phyloP scores from a whole-genome alignment of 495 filamentous ascomycete genomes.

The Neurospora cerealis region DNA sequence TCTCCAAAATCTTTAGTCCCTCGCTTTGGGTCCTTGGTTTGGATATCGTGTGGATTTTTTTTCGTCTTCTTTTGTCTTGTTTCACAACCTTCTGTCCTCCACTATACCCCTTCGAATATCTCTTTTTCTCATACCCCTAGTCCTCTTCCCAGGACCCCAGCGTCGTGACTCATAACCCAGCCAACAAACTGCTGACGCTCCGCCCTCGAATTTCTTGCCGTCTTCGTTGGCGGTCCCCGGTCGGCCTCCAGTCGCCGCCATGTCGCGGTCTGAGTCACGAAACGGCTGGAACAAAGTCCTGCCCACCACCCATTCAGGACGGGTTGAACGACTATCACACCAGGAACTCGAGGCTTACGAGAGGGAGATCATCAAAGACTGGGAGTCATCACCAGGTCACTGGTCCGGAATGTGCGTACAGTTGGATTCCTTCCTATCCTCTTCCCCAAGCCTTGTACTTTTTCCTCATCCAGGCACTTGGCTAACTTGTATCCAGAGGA shows the following conservation, averaged over 20 bases:
- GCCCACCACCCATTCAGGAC: conserved; percentile 18
- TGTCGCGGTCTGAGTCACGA: conserved; percentile 15
- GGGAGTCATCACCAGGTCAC: conserved; percentile 18
- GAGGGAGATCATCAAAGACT: conserved; percentile 21
- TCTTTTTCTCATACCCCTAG: neutral
- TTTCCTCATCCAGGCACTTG: neutral
- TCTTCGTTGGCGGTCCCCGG: conserved; percentile 2
- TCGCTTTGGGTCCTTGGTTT: neutral
- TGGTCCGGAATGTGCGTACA: conserved; percentile 27
- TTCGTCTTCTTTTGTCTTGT: neutral
- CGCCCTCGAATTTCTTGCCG: conserved; percentile 3
- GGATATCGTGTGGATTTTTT: neutral
- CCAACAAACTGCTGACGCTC: conserved; percentile 9
- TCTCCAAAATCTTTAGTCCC: neutral
- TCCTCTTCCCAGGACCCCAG: neutral
- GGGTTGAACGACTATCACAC: conserved; percentile 17
- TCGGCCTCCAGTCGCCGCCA: conserved; percentile 8
- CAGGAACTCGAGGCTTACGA: conserved; percentile 21
- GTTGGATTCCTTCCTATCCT: neutral
- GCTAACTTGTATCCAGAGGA: conserved; percentile 13
- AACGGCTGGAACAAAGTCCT: conserved; percentile 25
- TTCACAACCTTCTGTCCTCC: neutral
- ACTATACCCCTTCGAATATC: neutral
- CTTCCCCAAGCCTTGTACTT: neutral
- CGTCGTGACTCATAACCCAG: neutral